Evolutionary conservation across 1,284 basidiomycete species (phyloP).

Genomic region (Rhodotorula mucilaginosa): DNA sequence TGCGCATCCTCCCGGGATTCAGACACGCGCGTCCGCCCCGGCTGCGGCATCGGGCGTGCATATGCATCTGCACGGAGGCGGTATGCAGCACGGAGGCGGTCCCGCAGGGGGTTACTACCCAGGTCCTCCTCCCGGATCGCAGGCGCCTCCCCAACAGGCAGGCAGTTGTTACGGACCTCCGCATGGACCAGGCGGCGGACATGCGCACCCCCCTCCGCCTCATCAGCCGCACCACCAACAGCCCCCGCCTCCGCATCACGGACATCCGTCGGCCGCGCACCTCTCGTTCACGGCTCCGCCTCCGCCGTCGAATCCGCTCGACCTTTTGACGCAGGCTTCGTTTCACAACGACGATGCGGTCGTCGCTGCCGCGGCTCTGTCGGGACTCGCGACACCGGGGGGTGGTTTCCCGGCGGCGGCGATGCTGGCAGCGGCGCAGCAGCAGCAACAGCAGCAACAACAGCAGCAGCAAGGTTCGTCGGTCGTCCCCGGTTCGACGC

Average conservation of each 20-base stretch:
- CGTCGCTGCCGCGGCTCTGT: constrained; percentile 43
- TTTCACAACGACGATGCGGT: constrained; percentile 37
- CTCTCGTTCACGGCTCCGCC: constrained; percentile 38
- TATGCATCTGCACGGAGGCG: background rate
- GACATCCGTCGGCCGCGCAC: background rate
- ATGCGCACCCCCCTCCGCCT: background rate
- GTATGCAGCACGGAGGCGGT: background rate
- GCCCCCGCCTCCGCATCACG: background rate
- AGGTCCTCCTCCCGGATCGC: background rate
- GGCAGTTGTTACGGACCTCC: background rate
- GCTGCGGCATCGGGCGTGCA: background rate
- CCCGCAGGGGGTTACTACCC: constrained; percentile 1
- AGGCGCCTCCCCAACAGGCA: background rate
- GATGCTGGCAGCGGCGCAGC: constrained; percentile 20
- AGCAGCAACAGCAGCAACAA: background rate
- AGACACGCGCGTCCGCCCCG: background rate
- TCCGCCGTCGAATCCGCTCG: constrained; percentile 44
- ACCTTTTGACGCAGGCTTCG: constrained; percentile 43
- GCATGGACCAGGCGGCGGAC: no score
- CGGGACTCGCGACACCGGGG: constrained; percentile 40
- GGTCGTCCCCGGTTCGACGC: constrained; percentile 21
- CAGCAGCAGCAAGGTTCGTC: background rate
- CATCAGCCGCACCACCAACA: background rate
- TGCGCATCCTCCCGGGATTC: constrained; percentile 1
- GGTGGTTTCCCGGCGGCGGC: constrained; percentile 27